Evolutionary conservation across 345 rosid species (phyloP).

Genomic region (Eutrema yunnanense): DNA sequence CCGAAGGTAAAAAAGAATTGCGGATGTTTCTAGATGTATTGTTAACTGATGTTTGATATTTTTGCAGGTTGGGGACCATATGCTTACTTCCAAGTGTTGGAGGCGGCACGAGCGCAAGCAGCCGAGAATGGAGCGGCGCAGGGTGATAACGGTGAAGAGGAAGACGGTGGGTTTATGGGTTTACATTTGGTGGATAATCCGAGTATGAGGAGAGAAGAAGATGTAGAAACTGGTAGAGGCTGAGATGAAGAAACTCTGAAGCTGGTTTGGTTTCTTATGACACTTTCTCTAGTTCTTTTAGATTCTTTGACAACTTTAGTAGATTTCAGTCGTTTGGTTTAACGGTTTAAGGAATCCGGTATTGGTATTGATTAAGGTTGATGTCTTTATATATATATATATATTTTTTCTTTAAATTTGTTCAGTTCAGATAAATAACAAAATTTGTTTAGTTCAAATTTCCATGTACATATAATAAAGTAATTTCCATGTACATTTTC

Average conservation of each 20-base stretch:
- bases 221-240: constrained; percentile 38
- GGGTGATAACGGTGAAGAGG: constrained; percentile 25
- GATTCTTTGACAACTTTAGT: background rate
- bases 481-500: background rate
- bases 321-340: background rate
- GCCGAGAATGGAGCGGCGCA: constrained; percentile 11
- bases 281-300: background rate
- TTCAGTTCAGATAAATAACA: background rate
- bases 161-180: constrained; percentile 35
- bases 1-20: constrained; percentile 35
- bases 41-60: background rate
- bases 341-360: background rate
- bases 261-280: constrained; percentile 8
- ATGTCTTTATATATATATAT: too few species aligned
- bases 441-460: too few species aligned
- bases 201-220: constrained; percentile 31
- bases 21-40: background rate
- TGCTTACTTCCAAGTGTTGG: constrained; percentile 55
- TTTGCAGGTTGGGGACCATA: constrained; percentile 65
- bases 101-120: constrained; percentile 30
- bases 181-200: constrained; percentile 35
- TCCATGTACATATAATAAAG: too few species aligned
- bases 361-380: background rate
- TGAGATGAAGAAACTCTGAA: constrained; percentile 10
- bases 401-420: background rate